phyloP scores from a whole-genome alignment of 352 stramenopile genomes.

The Phytopythium boreale region DNA sequence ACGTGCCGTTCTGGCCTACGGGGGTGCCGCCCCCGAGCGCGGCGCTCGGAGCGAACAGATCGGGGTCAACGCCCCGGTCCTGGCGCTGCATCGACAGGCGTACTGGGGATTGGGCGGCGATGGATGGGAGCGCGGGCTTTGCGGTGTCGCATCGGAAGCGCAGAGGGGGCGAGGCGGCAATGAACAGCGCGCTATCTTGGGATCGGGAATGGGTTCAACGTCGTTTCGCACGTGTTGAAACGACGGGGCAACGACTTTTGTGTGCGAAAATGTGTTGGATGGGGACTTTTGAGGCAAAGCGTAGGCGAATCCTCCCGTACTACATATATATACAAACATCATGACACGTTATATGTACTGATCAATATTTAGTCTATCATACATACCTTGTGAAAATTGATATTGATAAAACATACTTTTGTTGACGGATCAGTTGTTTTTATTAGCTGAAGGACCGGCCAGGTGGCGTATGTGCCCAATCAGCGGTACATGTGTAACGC shows the following conservation, averaged over 20 bases:
- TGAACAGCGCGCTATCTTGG: neutral
- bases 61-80: conserved; percentile 32
- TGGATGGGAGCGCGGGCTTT: neutral
- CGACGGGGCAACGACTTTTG: neutral
- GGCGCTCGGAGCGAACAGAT: conserved; percentile 52
- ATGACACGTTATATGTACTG: too few relatives aligned
- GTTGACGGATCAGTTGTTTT: neutral
- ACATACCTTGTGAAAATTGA: neutral
- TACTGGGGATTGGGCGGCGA: neutral
- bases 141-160: too few relatives aligned
- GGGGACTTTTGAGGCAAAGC: neutral
- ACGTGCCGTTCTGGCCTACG: neutral
- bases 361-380: neutral
- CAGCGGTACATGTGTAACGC: neutral
- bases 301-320: too few relatives aligned
- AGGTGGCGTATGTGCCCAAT: neutral
- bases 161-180: neutral
- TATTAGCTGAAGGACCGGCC: neutral
- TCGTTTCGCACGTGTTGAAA: neutral
- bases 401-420: neutral
- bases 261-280: neutral
- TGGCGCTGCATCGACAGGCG: conserved; percentile 29
- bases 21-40: neutral
- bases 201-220: neutral
- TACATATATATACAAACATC: too few relatives aligned